Conservation (phyloP, 768 basidiomycete species). For the Pleurotus citrinopileatus region DNA sequence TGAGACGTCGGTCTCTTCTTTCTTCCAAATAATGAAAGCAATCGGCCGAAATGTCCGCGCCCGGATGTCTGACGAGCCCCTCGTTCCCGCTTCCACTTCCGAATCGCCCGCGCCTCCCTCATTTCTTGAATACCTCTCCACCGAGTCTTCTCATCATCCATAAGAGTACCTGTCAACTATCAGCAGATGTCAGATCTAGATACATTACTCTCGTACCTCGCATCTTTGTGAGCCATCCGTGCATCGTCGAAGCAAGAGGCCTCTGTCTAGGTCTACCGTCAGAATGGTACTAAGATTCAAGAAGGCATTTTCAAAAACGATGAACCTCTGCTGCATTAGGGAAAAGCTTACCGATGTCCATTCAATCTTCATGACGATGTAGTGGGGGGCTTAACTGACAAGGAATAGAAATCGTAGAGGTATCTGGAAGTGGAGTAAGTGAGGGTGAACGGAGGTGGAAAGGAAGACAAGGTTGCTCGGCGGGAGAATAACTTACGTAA, state of each 20-base stretch:
- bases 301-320: not conserved
- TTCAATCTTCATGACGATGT: conserved; percentile 45
- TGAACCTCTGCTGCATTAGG: conserved; percentile 11
- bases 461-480: not conserved
- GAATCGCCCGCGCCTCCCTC: conserved; percentile 42
- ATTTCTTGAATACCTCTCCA: conserved; percentile 69
- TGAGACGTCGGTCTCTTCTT: conserved; percentile 6
- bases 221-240: conserved; percentile 79
- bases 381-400: conserved; percentile 12
- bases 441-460: not conserved
- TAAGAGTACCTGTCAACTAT: conserved; percentile 55
- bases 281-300: conserved; percentile 32
- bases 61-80: conserved; percentile 12
- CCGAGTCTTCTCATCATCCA: conserved; percentile 58
- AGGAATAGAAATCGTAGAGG: not conserved
- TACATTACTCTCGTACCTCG: not conserved
- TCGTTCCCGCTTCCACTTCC: conserved; percentile 21
- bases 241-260: conserved; percentile 56
- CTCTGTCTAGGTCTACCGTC: conserved; percentile 42
- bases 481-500: conserved; percentile 1
- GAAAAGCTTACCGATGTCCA: conserved; percentile 40
- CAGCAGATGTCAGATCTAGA: not conserved
- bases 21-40: conserved; percentile 11
- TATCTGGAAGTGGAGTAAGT: not conserved
- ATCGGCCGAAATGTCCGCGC: conserved; percentile 16